A percentile compares a stretch with the other conserved stretches of the same genome.
phyloP scores from a whole-genome alignment of 2,329 filamentous ascomycete genomes.

The Aspergillus caelatus region DNA sequence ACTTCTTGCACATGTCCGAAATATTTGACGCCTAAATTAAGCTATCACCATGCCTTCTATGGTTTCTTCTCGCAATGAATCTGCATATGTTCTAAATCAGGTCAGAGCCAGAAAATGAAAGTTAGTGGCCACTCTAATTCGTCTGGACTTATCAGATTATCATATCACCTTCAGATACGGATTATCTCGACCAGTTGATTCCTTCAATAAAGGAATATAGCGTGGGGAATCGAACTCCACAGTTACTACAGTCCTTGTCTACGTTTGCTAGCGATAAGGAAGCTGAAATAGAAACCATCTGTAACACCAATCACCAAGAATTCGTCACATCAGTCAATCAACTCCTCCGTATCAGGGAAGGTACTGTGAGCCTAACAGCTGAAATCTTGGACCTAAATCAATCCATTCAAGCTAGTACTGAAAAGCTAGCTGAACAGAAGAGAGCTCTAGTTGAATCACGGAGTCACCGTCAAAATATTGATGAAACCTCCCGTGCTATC shows the following conservation, averaged over 20 bases:
- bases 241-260: constrained; percentile 75
- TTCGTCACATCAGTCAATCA: constrained; percentile 93
- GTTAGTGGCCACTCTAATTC: constrained; percentile 12
- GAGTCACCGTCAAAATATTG: constrained; percentile 90
- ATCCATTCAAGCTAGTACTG: constrained; percentile 91
- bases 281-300: constrained; percentile 88
- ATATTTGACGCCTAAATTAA: neutral
- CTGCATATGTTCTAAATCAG: constrained; percentile 44
- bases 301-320: constrained; percentile 93
- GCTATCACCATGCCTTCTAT: constrained; percentile 38
- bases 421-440: constrained; percentile 92
- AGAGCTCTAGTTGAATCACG: constrained; percentile 90
- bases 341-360: constrained; percentile 87
- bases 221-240: constrained; percentile 69
- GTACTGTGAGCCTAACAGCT: constrained; percentile 81
- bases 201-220: constrained; percentile 91
- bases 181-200: constrained; percentile 95
- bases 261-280: constrained; percentile 86
- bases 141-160: constrained; percentile 68
- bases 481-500: constrained; percentile 84
- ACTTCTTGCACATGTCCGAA: neutral
- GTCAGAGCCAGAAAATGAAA: constrained; percentile 23
- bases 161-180: constrained; percentile 83
- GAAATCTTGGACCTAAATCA: constrained; percentile 93
- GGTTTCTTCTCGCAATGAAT: constrained; percentile 37